Evolutionary conservation across 257 asterid genomes (phyloP), one percentile per base, ranked within the genome.

Genomic region (Phtheirospermum japonicum): DNA sequence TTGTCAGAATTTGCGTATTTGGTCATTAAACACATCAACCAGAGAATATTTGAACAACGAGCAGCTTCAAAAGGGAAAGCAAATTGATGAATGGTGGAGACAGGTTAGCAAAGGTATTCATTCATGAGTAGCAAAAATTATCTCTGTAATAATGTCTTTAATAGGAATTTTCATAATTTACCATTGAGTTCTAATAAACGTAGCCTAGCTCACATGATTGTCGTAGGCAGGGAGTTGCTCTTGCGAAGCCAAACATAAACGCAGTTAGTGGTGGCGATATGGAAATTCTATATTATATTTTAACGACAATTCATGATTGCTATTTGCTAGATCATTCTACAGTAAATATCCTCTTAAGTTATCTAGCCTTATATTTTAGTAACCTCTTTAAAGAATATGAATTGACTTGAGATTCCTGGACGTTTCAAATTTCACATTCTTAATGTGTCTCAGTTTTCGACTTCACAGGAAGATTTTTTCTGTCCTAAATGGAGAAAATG

Each of bases 41-140:
- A 85, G 99, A 76, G 99, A 92, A 68, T 89, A 79, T 74, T 74
- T 92, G 78, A 92, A 89, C 71, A 83, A 83, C 26, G 99, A 92
- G 79, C 97, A 86, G 75, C 96, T 92, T 73, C 96, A 92, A 70
- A 92, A 92, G 76, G 99, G 99, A 80, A 92, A 92, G 69, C 97
- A 92, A 74, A 92, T 92, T 61, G 99, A 92, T 76, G 99, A 92
- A 79, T 92, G 99, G 99, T 86, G 99, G 99, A 89, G 83, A 80
- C 99, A 89, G 83, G 88, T 78, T 50, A 80, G 81, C 78, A 92
- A 86, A 89, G 99, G 99, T 92, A 85, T 64, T 66, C 61, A 46
- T 71, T 65, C 46, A 42, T 58, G 31, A 55, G 30, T 28, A 57
- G 32, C 69, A 60, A 19, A 51, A 37, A 4, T 60, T 37, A 51